A percentile compares a stretch with the other conserved stretches of the same genome.
phyloP scores from a whole-genome alignment of 768 basidiomycete species.

The Gloeostereum incarnatum region DNA sequence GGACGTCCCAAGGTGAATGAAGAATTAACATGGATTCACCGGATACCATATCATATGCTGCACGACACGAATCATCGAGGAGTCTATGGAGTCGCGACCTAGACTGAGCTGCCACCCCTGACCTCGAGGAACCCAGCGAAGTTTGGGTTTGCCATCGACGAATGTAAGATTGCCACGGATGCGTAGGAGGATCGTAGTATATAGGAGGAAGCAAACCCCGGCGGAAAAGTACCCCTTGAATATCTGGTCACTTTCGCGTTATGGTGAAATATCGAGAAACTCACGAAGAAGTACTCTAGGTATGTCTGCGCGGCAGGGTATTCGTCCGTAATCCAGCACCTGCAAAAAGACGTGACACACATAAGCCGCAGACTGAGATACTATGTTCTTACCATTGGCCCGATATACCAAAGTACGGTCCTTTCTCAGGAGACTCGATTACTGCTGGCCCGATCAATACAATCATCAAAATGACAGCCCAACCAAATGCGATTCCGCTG shows the following conservation, averaged over 20 bases:
- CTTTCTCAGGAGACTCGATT: constrained; percentile 17
- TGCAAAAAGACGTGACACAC: neutral
- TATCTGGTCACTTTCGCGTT: neutral
- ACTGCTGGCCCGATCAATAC: constrained; percentile 25
- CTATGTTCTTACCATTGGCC: constrained; percentile 20
- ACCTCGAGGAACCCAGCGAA: constrained; percentile 13
- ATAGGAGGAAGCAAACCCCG: constrained; percentile 14
- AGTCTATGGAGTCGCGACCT: constrained; percentile 17
- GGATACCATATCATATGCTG: constrained; percentile 18
- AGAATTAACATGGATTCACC: neutral
- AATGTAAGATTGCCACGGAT: constrained; percentile 19
- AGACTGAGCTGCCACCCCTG: constrained; percentile 17
- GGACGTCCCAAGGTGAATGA: neutral
- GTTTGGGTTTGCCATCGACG: constrained; percentile 11
- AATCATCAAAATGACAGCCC: constrained; percentile 20
- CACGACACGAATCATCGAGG: constrained; percentile 16
- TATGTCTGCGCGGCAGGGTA: constrained; percentile 25
- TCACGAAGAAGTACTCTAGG: constrained; percentile 31
- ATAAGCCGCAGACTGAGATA: neutral
- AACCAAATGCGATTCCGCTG: constrained; percentile 11
- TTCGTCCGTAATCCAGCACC: constrained; percentile 30
- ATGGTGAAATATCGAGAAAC: constrained; percentile 6
- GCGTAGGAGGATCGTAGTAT: constrained; percentile 16
- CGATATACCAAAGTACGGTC: constrained; percentile 30
- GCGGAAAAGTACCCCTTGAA: constrained; percentile 16